A percentile compares a stretch with the other conserved stretches of the same genome.
phyloP scores from a whole-genome alignment of 768 basidiomycete species.

The Auriculariales sp. region DNA sequence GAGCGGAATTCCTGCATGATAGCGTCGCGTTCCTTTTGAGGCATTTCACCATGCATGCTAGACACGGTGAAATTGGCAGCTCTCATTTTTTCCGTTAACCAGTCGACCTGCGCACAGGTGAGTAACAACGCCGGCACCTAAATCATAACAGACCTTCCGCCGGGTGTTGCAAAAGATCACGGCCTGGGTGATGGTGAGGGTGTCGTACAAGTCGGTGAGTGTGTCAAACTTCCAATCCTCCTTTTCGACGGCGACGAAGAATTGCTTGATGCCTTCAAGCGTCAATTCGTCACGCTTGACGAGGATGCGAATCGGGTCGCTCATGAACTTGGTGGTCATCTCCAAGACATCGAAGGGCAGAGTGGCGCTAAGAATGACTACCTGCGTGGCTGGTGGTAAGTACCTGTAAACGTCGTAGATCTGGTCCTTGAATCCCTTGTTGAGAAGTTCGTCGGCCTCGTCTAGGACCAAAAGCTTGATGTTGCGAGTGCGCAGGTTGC shows the following conservation, averaged over 20 bases:
- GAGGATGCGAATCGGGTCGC: constrained; percentile 92
- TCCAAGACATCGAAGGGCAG: constrained; percentile 94
- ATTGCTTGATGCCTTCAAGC: constrained; percentile 90
- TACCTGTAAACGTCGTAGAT: constrained; percentile 98
- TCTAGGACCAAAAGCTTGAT: constrained; percentile 97
- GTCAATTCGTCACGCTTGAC: constrained; percentile 99
- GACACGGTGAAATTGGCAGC: constrained; percentile 98
- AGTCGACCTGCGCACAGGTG: constrained; percentile 61
- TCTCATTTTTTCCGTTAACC: constrained; percentile 98
- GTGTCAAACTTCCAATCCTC: constrained; percentile 99
- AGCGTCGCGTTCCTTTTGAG: constrained; percentile 85
- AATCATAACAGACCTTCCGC: constrained; percentile 46
- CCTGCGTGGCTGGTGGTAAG: constrained; percentile 92
- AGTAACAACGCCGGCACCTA: background rate
- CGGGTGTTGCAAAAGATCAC: constrained; percentile 99
- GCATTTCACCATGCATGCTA: constrained; percentile 93
- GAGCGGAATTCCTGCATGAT: constrained; percentile 96
- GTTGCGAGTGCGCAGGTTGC: constrained; percentile 84
- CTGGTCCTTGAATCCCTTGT: constrained; percentile 98
- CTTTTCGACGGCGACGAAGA: constrained; percentile 97
- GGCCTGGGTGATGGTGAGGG: constrained; percentile 95
- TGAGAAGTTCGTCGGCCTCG: constrained; percentile 90
- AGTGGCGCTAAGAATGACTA: constrained; percentile 90
- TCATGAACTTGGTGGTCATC: constrained; percentile 99
- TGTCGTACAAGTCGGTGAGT: constrained; percentile 93